Evolutionary conservation across 2,329 filamentous ascomycete species (phyloP), one percentile per base, ranked within the genome.

Genomic region (Trematosphaeria pertusa): DNA sequence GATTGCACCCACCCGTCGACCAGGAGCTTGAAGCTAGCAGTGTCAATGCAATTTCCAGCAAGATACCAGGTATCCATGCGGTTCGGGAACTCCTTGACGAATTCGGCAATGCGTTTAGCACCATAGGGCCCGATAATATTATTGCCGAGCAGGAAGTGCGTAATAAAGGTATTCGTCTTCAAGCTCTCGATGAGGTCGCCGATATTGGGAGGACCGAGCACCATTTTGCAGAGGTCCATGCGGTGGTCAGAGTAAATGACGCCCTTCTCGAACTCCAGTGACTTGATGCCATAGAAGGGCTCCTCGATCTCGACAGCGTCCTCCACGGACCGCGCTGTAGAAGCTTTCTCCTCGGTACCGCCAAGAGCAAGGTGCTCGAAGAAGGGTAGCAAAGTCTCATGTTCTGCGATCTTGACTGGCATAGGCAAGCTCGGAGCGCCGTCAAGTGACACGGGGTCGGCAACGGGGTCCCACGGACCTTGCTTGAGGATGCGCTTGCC

Each of bases 211-310:
- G 79, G 79, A 1, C 79, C 80, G 30, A 82, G 73, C 3, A 79
- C 79, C 72, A 79, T 79, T 67, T 81, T 81, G 70, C 80, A 82
- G 2, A 82, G 73, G 56, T 82, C 80, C 66, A 83, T 75, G 10
- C 79, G 74, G 7, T 75, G 74, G 52, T 82, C 80, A 41, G 78
- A 73, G 48, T 81, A 82, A 5, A 81, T 63, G 18, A 74, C 71
- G 18, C 71, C 73, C 57, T 70, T 72, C 48, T 69, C 61, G 42
- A 73, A 75, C 50, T 73, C 72, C 8, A 72, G 53, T 24, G 69
- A 53, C 17, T 68, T 58, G 2, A 59, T 62, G 8, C 61, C 52
- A 43, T 74, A 72, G 45, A 60, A 62, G 2, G 70, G 67, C 50
- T 75, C 72, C 4, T 57, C 44, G 19, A 55, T 59, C 15, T 58